Percentiles rank a stretch among this genome's conserved stretches.
Evolutionary conservation across 1,139 yeast genomes (phyloP).

Genomic region (Suhomyces maxii): DNA sequence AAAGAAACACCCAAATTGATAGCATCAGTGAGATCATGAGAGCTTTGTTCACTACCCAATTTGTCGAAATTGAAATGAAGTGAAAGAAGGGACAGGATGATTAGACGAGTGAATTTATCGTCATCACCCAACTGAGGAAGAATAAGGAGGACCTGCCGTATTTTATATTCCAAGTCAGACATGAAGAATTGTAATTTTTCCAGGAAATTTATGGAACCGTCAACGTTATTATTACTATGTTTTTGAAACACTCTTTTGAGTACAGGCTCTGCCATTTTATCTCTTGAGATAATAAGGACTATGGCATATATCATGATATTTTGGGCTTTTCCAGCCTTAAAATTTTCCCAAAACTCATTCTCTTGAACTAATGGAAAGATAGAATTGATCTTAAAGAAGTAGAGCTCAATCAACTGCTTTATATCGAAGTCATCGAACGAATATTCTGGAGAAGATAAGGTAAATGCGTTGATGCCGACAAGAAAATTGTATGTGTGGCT

Average conservation of each 20-base stretch:
- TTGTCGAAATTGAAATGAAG: constrained; percentile 31
- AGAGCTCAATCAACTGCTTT: constrained; percentile 27
- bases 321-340: constrained; percentile 21
- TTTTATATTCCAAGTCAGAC: constrained; percentile 35
- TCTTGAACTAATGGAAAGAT: constrained; percentile 36
- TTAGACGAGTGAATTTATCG: constrained; percentile 32
- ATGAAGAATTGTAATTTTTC: constrained; percentile 20
- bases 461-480: constrained; percentile 33
- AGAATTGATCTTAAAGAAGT: constrained; percentile 34
- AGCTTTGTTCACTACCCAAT: constrained; percentile 37
- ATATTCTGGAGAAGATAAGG: constrained; percentile 27
- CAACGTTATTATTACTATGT: background rate
- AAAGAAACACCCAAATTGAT: constrained; percentile 31
- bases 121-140: constrained; percentile 41
- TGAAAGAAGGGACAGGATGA: constrained; percentile 31
- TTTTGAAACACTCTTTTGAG: constrained; percentile 22
- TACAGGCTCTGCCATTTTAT: constrained; percentile 29
- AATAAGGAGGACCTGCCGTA: constrained; percentile 33
- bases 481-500: constrained; percentile 22
- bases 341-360: constrained; percentile 30
- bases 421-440: constrained; percentile 24
- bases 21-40: constrained; percentile 36
- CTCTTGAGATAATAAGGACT: constrained; percentile 30
- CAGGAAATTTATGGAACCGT: constrained; percentile 10
- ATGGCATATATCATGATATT: constrained; percentile 30